phyloP scores from a whole-genome alignment of 176 grass and related monocot species.

The barley (Hordeum vulgare) region MorexV3_pseudomolecules_assembly NC_058521.1:574492012-574492511 shows the following conservation, averaged over 20 bases:
- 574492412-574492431: not conserved
- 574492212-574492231: not conserved
- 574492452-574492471: not conserved
- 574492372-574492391: not conserved
- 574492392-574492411: not conserved
- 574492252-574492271: not conserved
- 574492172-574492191: not conserved
- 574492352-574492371: not conserved
- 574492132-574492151: not conserved
- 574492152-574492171: not conserved
- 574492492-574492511: conserved; percentile 74
- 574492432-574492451: not conserved
- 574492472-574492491: conserved; percentile 54
- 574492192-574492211: not conserved
- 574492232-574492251: not conserved
- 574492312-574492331: not conserved
- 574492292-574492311: not conserved
- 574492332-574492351: not conserved
- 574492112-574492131: not conserved
- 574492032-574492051: not conserved
- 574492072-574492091: not conserved
- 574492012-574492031: not conserved
- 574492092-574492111: not conserved
- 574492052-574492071: not conserved
- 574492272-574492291: not conserved